Evolutionary conservation across 2,329 filamentous ascomycete genomes (phyloP), one percentile per base, ranked within the genome.

Genomic region (Trichoderma koningiopsis): DNA sequence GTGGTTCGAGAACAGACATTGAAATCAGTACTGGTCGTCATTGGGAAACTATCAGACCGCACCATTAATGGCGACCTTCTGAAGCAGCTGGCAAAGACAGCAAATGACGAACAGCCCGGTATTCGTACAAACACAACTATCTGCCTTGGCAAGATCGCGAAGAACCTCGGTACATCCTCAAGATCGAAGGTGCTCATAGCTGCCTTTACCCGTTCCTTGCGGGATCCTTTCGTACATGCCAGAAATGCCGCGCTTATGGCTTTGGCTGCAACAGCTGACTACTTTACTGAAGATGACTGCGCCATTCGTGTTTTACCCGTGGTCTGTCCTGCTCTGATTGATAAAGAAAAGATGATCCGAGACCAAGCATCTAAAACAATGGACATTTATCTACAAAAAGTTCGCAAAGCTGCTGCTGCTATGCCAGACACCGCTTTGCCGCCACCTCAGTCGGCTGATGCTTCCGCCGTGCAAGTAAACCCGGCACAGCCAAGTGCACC

Each of bases 41-140:
- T 98, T 68, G 85, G 86, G 33, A 99, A 99, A 80, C 85, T 99
- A 0, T 97, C 94, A 1, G 96, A 99, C 75, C 89, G 96, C 47
- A 92, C 92, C 8, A 91, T 98, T 74, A 99, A 99, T 74, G 95
- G 96, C 66, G 96, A 99, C 74, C 85, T 99, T 13, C 83, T 99
- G 27, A 92, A 92, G 74, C 91, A 97, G 76, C 86, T 99, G 33
- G 96, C 96, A 55, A 97, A 97, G 79, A 97, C 95, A 1, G 94
- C 96, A 57, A 99, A 98, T 75, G 96, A 99, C 72, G 96, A 98
- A 75, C 95, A 99, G 76, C 94, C 96, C 0, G 96, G 96, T 0
- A 99, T 99, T 73, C 89, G 96, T 71, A 99, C 96, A 10, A 99
- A 99, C 78, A 99, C 96, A 0, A 99, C 96, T 1, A 99, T 99